phyloP scores from a whole-genome alignment of 2,329 filamentous ascomycete genomes.

The Colletotrichum limetticola region DNA sequence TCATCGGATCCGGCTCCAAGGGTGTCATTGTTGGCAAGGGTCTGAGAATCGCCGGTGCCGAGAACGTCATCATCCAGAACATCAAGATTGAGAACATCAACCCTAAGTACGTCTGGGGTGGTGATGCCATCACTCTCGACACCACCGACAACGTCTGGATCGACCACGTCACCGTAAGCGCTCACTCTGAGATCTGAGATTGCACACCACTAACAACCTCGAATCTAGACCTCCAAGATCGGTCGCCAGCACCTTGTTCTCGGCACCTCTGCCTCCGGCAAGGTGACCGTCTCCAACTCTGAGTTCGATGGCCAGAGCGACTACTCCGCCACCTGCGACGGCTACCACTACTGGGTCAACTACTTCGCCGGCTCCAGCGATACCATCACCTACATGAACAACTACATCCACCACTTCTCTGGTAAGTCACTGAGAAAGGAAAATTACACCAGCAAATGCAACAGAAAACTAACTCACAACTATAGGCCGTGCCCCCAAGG shows the following conservation, averaged over 20 bases:
- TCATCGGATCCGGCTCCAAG: conserved; percentile 62
- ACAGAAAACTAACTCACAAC: neutral
- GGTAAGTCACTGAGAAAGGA: conserved; percentile 37
- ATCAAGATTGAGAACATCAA: conserved; percentile 48
- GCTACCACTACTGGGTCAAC: conserved; percentile 69
- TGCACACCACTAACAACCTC: neutral
- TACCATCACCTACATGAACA: conserved; percentile 67
- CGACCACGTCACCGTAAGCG: conserved; percentile 57
- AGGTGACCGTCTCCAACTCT: conserved; percentile 69
- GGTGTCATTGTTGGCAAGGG: conserved; percentile 70
- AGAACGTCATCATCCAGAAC: conserved; percentile 68
- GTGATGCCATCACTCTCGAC: conserved; percentile 66
- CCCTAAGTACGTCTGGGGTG: conserved; percentile 68
- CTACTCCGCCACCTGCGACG: conserved; percentile 68
- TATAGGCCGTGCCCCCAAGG: conserved; percentile 63
- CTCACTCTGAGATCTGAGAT: neutral
- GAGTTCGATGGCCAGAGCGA: conserved; percentile 65
- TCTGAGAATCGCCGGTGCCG: conserved; percentile 57
- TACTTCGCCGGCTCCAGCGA: conserved; percentile 68
- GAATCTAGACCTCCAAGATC: conserved; percentile 59
- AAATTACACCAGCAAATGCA: too few relatives aligned
- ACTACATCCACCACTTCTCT: conserved; percentile 70
- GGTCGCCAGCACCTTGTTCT: conserved; percentile 71
- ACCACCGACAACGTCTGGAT: conserved; percentile 59
- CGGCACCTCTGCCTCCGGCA: conserved; percentile 61